A percentile compares a stretch with the other conserved stretches of the same genome.
These are phyloP conservation scores for Lachnellula arida DNA, from an alignment of 2,329 filamentous ascomycete genomes.

Conservation along the genomic window DNA sequence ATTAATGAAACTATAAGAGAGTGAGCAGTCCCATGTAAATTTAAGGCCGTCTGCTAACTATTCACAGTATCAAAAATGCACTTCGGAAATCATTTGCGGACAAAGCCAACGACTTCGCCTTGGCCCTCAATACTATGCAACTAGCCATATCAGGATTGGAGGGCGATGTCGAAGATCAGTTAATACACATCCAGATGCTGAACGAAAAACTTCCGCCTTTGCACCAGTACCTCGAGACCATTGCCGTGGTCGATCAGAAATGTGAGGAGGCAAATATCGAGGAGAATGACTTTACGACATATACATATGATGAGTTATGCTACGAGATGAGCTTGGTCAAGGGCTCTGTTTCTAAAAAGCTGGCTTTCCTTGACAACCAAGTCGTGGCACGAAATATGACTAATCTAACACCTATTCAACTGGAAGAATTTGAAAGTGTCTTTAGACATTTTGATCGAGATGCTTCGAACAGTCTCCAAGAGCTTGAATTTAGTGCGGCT, in stretches of 20 bases:
- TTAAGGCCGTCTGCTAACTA: conserved; percentile 29
- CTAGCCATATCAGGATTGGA: conserved; percentile 94
- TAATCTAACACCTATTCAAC: conserved; percentile 93
- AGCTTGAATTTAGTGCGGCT: conserved; percentile 93
- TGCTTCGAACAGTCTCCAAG: conserved; percentile 80
- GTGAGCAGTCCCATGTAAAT: conserved; percentile 40
- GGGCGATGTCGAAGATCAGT: conserved; percentile 92
- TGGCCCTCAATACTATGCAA: conserved; percentile 91
- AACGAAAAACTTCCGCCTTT: conserved; percentile 82
- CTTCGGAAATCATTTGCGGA: conserved; percentile 91
- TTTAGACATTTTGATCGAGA: conserved; percentile 98
- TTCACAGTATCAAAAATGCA: conserved; percentile 79
- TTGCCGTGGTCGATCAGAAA: conserved; percentile 78
- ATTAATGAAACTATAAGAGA: conserved; percentile 99
- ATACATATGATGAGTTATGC: conserved; percentile 91
- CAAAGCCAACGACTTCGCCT: conserved; percentile 96
- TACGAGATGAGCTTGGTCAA: conserved; percentile 93
- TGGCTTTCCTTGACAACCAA: conserved; percentile 95
- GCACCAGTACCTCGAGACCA: conserved; percentile 86
- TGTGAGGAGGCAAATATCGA: conserved; percentile 97
- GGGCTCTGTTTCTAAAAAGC: conserved; percentile 89
- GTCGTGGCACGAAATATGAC: conserved; percentile 99
- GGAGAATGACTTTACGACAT: conserved; percentile 99
- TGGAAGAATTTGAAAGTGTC: conserved; percentile 97
- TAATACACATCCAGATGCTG: conserved; percentile 79